Conservation (phyloP, 2,329 filamentous ascomycete species). For the Sporothrix humicola region DNA sequence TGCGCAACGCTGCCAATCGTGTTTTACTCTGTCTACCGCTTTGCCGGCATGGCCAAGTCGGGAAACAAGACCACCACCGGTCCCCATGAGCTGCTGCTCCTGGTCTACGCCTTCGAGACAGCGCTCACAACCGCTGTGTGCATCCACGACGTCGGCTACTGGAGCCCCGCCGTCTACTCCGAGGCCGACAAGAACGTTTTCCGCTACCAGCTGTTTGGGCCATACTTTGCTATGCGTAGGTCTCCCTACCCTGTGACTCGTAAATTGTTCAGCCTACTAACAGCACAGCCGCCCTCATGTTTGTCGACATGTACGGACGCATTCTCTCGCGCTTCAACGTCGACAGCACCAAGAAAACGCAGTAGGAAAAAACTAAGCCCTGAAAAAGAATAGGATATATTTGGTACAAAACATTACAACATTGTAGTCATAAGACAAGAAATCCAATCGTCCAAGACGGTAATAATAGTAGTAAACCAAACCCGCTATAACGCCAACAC, state of each 20-base stretch:
- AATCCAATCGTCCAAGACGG: neutral
- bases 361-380: conserved; percentile 39
- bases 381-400: neutral
- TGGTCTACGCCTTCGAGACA: conserved; percentile 59
- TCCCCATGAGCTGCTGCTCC: conserved; percentile 55
- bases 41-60: neutral
- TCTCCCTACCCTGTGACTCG: conserved; percentile 34
- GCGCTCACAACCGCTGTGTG: conserved; percentile 59
- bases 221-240: conserved; percentile 61
- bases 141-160: conserved; percentile 56
- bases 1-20: conserved; percentile 58
- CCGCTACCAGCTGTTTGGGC: conserved; percentile 57
- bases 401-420: neutral
- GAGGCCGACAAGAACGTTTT: conserved; percentile 53
- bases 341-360: conserved; percentile 50
- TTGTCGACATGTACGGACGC: conserved; percentile 61
- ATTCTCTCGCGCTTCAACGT: conserved; percentile 52
- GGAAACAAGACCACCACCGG: conserved; percentile 45
- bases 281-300: conserved; percentile 55
- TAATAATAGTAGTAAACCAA: neutral
- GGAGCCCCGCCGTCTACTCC: conserved; percentile 55
- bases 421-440: neutral
- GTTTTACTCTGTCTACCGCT: conserved; percentile 52
- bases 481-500: conserved; percentile 15
- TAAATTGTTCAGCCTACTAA: neutral